Evolutionary conservation across 805 yeast genomes (phyloP), one percentile per base, ranked within the genome.

Genomic region (Metschnikowia kofuensis): DNA sequence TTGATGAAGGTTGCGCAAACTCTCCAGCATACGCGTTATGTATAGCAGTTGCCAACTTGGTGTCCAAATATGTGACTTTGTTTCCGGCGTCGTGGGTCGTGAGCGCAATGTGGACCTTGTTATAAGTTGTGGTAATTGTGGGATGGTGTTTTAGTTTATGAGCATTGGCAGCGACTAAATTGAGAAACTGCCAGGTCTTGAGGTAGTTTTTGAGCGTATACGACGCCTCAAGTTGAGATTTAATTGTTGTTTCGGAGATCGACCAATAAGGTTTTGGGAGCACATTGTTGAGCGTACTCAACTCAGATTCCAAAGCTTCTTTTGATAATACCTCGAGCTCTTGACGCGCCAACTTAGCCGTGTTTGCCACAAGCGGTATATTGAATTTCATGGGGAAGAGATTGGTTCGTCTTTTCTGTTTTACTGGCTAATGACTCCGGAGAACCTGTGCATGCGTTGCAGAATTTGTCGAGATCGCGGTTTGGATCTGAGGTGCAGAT

Each of bases 121-220:
- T 87, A 58, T 85, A 87, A 0, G 82, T 76, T 3, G 85, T 85
- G 0, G 70, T 72, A 11, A 87, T 79, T 0, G 82, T 82, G 0
- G 94, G 92, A 61, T 87, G 95, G 57, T 87, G 92, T 4, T 82
- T 84, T 58, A 68, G 62, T 1, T 73, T 57, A 59, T 84, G 86
- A 0, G 87, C 75, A 44, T 81, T 66, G 66, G 78, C 63, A 1
- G 88, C 77, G 1, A 86, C 75, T 40, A 74, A 72, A 28, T 79
- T 82, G 15, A 87, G 64, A 57, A 85, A 84, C 9, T 78, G 68
- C 89, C 91, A 84, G 0, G 92, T 83, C 38, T 75, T 75, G 50
- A 81, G 82, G 59, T 77, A 87, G 41, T 74, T 70, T 45, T 64
- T 70, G 52, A 86, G 75, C 28, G 61, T 64, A 54, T 72, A 72